Conservation (phyloP, 108 stramenopile genomes). For the Conticribra weissflogii region DNA sequence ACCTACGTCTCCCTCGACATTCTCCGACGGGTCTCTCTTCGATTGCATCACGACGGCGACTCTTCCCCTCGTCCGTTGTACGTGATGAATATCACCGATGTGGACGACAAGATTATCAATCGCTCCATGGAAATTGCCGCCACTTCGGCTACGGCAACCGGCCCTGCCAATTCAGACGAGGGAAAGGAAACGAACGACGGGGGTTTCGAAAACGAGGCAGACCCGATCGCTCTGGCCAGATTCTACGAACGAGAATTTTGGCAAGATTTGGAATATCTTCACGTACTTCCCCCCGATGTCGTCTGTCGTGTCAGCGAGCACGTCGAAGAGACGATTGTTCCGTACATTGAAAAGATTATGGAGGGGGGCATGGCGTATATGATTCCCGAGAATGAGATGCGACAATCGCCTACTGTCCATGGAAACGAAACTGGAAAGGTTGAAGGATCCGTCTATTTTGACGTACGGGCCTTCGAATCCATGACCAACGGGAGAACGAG, state of each 20-base stretch:
- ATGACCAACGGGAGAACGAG: conserved; percentile 52
- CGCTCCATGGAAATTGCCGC: conserved; percentile 33
- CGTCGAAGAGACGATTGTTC: conserved; percentile 84
- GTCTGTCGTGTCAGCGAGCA: conserved; percentile 95
- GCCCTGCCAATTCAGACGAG: conserved; percentile 53
- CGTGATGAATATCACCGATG: conserved; percentile 95
- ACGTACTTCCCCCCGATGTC: conserved; percentile 76
- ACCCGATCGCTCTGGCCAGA: conserved; percentile 72
- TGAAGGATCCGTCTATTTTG: conserved; percentile 91
- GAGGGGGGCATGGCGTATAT: conserved; percentile 88
- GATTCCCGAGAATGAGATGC: conserved; percentile 46
- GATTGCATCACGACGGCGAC: conserved; percentile 43
- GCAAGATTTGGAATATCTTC: conserved; percentile 72
- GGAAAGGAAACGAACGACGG: conserved; percentile 42
- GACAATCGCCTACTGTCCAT: no score
- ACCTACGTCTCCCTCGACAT: conserved; percentile 97
- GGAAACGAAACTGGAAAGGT: no score
- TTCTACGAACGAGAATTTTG: conserved; percentile 77
- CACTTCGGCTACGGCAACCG: background rate
- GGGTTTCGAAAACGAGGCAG: conserved; percentile 50
- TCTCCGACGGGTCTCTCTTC: conserved; percentile 80
- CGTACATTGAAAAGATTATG: conserved; percentile 81
- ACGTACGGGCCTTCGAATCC: conserved; percentile 80
- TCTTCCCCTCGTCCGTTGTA: conserved; percentile 56
- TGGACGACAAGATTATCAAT: conserved; percentile 97